Percentiles rank a stretch among this genome's conserved stretches.
phyloP scores from a whole-genome alignment of 768 basidiomycete genomes.

The Xerocomus spinulosus region DNA sequence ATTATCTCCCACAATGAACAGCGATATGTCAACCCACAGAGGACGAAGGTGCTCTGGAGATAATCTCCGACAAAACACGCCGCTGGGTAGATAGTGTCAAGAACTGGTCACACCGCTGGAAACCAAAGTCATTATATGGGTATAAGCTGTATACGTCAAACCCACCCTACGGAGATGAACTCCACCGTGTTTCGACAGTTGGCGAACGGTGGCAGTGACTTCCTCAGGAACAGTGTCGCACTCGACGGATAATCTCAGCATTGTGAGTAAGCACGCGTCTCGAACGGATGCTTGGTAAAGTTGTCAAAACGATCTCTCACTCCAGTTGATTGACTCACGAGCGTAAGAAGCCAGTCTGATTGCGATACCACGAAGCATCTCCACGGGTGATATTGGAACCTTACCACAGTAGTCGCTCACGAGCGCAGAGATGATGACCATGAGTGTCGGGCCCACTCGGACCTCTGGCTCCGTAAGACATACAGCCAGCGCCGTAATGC shows the following conservation, averaged over 20 bases:
- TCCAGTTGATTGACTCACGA: slow-evolving; percentile 36
- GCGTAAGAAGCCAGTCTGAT: slow-evolving; percentile 37
- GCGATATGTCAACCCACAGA: slow-evolving; percentile 42
- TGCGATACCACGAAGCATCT: slow-evolving; percentile 46
- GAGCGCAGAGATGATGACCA: slow-evolving; percentile 66
- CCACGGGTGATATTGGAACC: slow-evolving; percentile 45
- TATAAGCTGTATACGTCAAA: neutral
- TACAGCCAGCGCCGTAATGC: slow-evolving; percentile 43
- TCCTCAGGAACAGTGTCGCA: slow-evolving; percentile 51
- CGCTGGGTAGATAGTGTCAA: slow-evolving; percentile 43
- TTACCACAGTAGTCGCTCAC: slow-evolving; percentile 56
- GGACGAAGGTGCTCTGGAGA: slow-evolving; percentile 46
- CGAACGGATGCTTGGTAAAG: slow-evolving; percentile 55
- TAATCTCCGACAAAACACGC: slow-evolving; percentile 41
- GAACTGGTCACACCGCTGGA: slow-evolving; percentile 71
- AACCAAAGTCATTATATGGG: slow-evolving; percentile 5
- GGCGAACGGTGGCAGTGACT: slow-evolving; percentile 39
- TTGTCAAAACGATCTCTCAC: slow-evolving; percentile 4
- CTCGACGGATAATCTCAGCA: slow-evolving; percentile 61
- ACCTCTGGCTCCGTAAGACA: slow-evolving; percentile 37
- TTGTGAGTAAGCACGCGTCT: slow-evolving; percentile 66
- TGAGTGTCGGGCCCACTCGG: slow-evolving; percentile 50
- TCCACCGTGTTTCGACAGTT: slow-evolving; percentile 41
- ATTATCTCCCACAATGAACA: slow-evolving; percentile 2
- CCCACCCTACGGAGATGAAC: slow-evolving; percentile 58